Conservation (phyloP, 1,139 yeast genomes). For the Nakaseomyces sp. region DNA sequence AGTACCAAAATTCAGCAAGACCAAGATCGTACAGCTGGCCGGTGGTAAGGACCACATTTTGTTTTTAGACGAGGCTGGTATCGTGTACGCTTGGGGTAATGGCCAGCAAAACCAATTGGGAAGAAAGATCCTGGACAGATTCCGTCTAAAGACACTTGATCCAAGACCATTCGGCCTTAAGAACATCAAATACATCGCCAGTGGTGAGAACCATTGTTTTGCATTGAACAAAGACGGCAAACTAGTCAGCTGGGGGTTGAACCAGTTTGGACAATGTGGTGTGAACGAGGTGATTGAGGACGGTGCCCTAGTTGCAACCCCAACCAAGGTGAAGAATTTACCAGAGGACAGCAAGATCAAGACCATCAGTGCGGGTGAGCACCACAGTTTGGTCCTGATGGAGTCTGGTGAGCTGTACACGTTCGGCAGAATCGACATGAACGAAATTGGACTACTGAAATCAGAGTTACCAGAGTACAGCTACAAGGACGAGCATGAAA, state of each 20-base stretch:
- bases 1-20: conserved; percentile 41
- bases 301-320: conserved; percentile 71
- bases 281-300: conserved; percentile 60
- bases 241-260: conserved; percentile 87
- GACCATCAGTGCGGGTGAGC: conserved; percentile 82
- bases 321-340: conserved; percentile 52
- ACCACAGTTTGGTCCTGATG: conserved; percentile 75
- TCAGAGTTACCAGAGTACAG: conserved; percentile 58
- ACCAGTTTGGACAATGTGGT: conserved; percentile 96
- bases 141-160: conserved; percentile 57
- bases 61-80: conserved; percentile 75
- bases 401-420: conserved; percentile 63
- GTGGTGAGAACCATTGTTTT: conserved; percentile 94
- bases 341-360: conserved; percentile 51
- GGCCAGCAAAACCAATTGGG: conserved; percentile 93
- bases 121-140: conserved; percentile 69
- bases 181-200: conserved; percentile 69
- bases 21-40: conserved; percentile 74
- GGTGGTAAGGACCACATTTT: conserved; percentile 88
- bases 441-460: conserved; percentile 73
- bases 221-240: conserved; percentile 70
- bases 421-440: conserved; percentile 92
- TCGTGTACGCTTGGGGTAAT: conserved; percentile 95
- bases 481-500: conserved; percentile 69
- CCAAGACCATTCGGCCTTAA: conserved; percentile 66